Evolutionary conservation across 495 filamentous ascomycete species (phyloP), one percentile per base, ranked within the genome.

Genomic region (Penicillium odoratum): DNA sequence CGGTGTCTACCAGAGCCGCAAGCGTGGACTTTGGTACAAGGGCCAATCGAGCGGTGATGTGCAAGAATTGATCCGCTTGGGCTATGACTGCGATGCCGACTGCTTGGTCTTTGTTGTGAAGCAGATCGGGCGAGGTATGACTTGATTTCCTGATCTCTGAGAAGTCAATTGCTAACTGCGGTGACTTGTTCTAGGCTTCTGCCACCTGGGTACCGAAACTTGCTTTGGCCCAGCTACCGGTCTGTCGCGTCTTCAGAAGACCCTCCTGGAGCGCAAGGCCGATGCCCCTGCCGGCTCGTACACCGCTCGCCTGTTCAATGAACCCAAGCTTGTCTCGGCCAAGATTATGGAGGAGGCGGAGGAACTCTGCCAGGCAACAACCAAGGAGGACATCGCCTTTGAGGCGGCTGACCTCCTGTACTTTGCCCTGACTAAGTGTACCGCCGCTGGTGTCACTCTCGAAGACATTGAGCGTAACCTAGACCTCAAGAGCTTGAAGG

Each of bases 281-380:
- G 88, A 87, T 9, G 92, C 94, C 0, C 93, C 93, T 3, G 81
- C 80, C 56, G 93, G 92, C 1, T 98, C 94, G 15, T 98, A 98
- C 70, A 98, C 94, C 13, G 90, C 91, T 33, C 80, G 94, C 16
- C 76, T 98, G 8, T 98, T 97, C 78, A 90, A 87, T 28, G 95
- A 98, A 55, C 84, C 90, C 55, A 91, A 94, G 73, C 83, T 98
- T 18, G 76, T 96, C 15, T 81, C 88, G 34, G 95, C 94, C 3
- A 98, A 98, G 80, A 96, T 98, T 43, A 94, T 97, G 88, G 94
- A 98, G 73, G 94, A 98, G 70, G 94, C 94, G 3, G 88, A 91
- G 58, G 94, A 98, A 74, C 77, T 98, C 30, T 98, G 94, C 75
- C 82, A 90, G 49, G 94, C 94, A 13, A 82, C 80, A 38, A 86